Percentiles rank a stretch among this genome's conserved stretches.
These are phyloP conservation scores for Apophysomyces sp. DNA, from an alignment of 371 early-diverging fungal genomes.

Conservation along the genomic window DNA sequence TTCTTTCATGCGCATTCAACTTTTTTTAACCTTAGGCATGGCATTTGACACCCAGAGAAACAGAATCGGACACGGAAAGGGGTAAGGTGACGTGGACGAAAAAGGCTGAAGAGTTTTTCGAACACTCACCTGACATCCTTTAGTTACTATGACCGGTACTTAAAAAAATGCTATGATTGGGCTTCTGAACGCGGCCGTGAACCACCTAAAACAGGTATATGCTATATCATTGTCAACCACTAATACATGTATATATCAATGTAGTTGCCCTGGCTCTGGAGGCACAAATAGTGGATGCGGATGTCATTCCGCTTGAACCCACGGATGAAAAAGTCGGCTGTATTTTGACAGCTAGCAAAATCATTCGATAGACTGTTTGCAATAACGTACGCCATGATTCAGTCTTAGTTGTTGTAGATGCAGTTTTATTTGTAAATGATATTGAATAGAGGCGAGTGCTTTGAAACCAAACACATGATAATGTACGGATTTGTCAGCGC, in stretches of 20 bases:
- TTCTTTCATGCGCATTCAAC: not conserved
- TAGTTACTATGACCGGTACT: slow-evolving; percentile 47
- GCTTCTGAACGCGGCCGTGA: slow-evolving; percentile 16
- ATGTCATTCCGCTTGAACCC: slow-evolving; percentile 38
- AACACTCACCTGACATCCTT: not conserved
- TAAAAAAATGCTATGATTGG: slow-evolving; percentile 29
- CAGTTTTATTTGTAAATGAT: too few species aligned
- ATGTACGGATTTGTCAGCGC: too few species aligned
- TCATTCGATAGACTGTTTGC: too few species aligned
- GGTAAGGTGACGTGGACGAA: slow-evolving; percentile 53
- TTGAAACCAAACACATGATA: too few species aligned
- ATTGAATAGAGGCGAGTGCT: too few species aligned
- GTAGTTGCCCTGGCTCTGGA: slow-evolving; percentile 61
- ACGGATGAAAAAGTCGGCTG: slow-evolving; percentile 39
- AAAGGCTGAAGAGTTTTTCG: not conserved
- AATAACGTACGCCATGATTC: too few species aligned
- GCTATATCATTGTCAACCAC: too few species aligned
- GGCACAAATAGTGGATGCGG: slow-evolving; percentile 52
- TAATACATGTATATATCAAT: too few species aligned
- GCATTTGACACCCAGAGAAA: slow-evolving; percentile 63
- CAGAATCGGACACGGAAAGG: slow-evolving; percentile 74
- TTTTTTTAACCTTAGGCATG: slow-evolving; percentile 39
- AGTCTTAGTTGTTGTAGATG: too few species aligned
- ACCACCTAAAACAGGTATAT: slow-evolving; percentile 37
- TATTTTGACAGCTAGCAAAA: slow-evolving; percentile 42